These are phyloP conservation scores for Xylaria sp. DNA, from an alignment of 2,329 filamentous ascomycete genomes.

Conservation along the genomic window DNA sequence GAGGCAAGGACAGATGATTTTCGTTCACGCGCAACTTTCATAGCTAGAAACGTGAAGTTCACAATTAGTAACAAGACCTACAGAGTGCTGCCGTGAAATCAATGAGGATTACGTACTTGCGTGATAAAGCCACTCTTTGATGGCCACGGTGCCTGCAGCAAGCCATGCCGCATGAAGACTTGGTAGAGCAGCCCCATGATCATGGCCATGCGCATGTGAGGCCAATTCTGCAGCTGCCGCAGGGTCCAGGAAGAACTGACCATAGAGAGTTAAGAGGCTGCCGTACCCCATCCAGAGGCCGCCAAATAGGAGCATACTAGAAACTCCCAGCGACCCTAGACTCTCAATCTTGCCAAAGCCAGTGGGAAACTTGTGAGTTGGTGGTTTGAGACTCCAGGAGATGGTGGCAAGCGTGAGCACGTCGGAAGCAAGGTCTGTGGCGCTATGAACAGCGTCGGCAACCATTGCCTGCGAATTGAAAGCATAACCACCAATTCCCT, in stretches of 20 bases:
- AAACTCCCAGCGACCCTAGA: constrained; percentile 89
- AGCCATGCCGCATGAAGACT: constrained; percentile 96
- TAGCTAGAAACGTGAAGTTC: constrained; percentile 62
- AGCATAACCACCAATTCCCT: constrained; percentile 88
- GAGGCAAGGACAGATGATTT: constrained; percentile 96
- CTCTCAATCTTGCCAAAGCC: constrained; percentile 99
- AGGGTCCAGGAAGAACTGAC: constrained; percentile 73
- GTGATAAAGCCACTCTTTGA: constrained; percentile 97
- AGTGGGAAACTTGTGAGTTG: constrained; percentile 81
- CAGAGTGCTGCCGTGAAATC: not conserved
- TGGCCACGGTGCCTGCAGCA: constrained; percentile 82
- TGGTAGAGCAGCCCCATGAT: constrained; percentile 69
- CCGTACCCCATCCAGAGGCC: constrained; percentile 91
- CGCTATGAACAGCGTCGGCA: constrained; percentile 92
- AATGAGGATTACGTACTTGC: constrained; percentile 72
- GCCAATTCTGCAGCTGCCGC: constrained; percentile 58
- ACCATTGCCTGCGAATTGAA: constrained; percentile 95
- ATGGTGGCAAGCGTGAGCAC: constrained; percentile 93
- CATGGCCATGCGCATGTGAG: constrained; percentile 66
- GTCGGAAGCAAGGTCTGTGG: constrained; percentile 94
- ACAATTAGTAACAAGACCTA: constrained; percentile 35
- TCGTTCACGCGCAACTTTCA: constrained; percentile 93
- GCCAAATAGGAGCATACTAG: constrained; percentile 84
- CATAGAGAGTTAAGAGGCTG: constrained; percentile 71
- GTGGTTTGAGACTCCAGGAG: constrained; percentile 87